Conservation (phyloP, 192 early-diverging fungal genomes). For the Chytriomyces hyalinus region DNA sequence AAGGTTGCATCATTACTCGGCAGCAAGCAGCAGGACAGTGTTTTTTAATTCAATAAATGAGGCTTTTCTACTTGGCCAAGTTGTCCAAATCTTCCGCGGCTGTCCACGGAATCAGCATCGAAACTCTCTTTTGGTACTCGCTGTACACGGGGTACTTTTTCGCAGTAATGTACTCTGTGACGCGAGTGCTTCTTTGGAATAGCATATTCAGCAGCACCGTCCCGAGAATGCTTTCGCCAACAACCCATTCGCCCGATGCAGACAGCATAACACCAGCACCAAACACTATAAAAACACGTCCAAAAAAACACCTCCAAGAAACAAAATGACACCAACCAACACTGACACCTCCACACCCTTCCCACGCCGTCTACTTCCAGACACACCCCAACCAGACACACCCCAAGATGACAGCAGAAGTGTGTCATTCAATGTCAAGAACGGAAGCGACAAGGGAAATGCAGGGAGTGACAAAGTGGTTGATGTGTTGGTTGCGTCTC, state of each 20-base stretch:
- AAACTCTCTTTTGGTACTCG: slow-evolving; percentile 27
- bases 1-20: no score
- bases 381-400: no score
- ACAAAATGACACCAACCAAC: no score
- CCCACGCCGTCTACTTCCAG: no score
- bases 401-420: no score
- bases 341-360: no score
- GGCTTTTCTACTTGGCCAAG: not conserved
- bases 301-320: no score
- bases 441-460: not conserved
- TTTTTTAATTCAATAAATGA: not conserved
- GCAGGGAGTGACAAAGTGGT: not conserved
- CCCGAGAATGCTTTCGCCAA: slow-evolving; percentile 49
- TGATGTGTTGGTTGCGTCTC: not conserved
- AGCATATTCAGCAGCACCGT: slow-evolving; percentile 62
- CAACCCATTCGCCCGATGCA: slow-evolving; percentile 39
- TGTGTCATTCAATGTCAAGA: not conserved
- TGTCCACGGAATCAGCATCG: slow-evolving; percentile 22
- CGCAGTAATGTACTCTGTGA: slow-evolving; percentile 60
- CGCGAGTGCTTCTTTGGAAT: slow-evolving; percentile 62
- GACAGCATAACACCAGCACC: no score
- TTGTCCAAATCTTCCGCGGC: not conserved
- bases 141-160: slow-evolving; percentile 81
- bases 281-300: no score
- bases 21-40: not conserved